Evolutionary conservation across 257 asterid species (phyloP), one percentile per base, ranked within the genome.

Genomic region (Ajuga chamaepitys): DNA sequence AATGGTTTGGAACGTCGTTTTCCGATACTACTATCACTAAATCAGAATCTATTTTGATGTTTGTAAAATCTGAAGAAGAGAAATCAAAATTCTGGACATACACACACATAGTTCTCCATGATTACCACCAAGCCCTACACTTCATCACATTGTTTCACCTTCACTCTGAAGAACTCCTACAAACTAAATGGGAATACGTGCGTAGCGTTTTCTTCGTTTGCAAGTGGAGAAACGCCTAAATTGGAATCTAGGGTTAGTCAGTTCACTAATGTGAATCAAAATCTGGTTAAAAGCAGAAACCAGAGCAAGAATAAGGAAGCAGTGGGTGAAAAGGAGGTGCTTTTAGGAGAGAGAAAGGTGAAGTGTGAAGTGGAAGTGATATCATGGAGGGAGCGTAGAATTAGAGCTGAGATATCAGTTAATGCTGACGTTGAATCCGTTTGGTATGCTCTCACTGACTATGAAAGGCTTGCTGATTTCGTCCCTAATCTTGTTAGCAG

Each of bases 391-490:
- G 98, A 92, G 41, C 81, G 97, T 11, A 83, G 87, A 75, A 76
- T 92, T 64, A 88, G 81, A 70, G 95, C 84, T 63, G 89, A 88
- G 78, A 74, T 89, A 3, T 65, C 75, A 5, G 95, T 89, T 46
- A 67, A 87, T 66, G 90, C 97, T 35, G 88, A 86, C 74, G 86
- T 85, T 40, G 72, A 75, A 0, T 82, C 95, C 32, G 91, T 89
- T 22, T 92, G 98, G 98, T 62, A 65, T 74, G 83, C 95, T 74
- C 93, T 92, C 51, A 92, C 97, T 38, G 98, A 92, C 70, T 92
- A 92, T 51, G 98, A 92, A 77, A 82, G 95, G 78, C 95, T 92
- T 28, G 95, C 98, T 35, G 95, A 92, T 87, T 92, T 89, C 81
- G 82, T 92, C 68, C 97, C 98, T 18, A 92, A 92, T 87, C 95